Base-by-base conservation (phyloP, 805 yeast genomes). In the Nakazawaea laoshanensis region DNA sequence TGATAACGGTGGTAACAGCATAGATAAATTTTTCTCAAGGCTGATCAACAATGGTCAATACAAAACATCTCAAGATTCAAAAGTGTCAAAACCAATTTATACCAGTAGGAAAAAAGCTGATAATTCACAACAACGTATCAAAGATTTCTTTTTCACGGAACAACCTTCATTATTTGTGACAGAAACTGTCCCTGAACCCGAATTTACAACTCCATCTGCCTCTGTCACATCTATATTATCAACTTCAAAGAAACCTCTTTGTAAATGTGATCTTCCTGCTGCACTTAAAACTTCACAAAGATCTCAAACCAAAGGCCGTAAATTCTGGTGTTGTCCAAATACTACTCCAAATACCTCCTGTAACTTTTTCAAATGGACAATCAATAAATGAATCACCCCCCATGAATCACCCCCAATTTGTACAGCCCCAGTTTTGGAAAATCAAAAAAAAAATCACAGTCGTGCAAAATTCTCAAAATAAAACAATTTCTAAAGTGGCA, bases 291-390 rank as follows among this genome's bases (percentile, higher is more conserved):
- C 71, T 0, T 70, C 74, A 0, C 60, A 50, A 41, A 65, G 67
- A 24, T 26, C 1, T 34, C 47, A 4, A 37, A 35, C 31, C 44
- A 63, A 56, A 24, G 78, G 78, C 0, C 59, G 54, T 33, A 67
- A 63, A 40, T 74, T 74, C 41, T 74, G 78, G 78, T 59, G 68
- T 15, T 74, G 80, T 45, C 39, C 57, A 0, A 53, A 59, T 38
- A 57, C 61, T 2, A 43, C 47, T 1, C 40, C 34, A 7, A 58
- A 55, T 9, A 56, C 49, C 30, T 62, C 61, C n/a, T 73, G 79
- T 48, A 72, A 68, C 1, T 70, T 50, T 43, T 73, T 73, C 47
- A 62, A 71, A 49, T 72, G 79, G 78, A 65, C 57, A 9, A 55
- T 46, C 24, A 48, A 46, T 32, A 31, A 18, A 28, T 8, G 19